Evolutionary conservation across 176 grass and related monocot genomes (phyloP).

Genomic region (Carex littledalei): DNA sequence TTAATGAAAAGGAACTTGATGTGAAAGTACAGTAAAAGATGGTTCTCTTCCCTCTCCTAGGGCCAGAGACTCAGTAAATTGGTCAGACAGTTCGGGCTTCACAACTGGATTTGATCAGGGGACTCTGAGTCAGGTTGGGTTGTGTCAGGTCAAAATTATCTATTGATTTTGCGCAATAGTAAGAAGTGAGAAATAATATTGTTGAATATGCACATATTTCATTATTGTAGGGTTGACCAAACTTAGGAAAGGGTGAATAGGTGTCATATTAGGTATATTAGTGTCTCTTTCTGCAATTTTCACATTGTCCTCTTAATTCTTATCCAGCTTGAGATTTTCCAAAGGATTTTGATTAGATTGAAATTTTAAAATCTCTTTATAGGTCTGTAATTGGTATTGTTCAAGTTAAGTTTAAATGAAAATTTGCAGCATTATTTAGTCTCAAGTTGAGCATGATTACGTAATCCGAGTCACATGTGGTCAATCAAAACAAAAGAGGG

Average conservation of each 20-base stretch:
- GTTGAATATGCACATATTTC: neutral
- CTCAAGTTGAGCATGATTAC: conserved; percentile 6
- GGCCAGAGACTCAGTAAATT: neutral
- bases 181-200: neutral
- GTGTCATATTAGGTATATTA: neutral
- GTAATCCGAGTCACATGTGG: neutral
- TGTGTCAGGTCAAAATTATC: neutral
- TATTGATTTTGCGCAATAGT: neutral
- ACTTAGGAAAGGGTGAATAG: neutral
- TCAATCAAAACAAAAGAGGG: neutral
- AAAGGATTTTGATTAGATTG: neutral
- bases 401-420: neutral
- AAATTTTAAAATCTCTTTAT: neutral
- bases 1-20: neutral
- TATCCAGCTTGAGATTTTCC: neutral
- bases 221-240: neutral
- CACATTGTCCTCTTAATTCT: neutral
- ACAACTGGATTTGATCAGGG: neutral
- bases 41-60: neutral
- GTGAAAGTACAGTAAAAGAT: neutral
- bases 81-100: neutral
- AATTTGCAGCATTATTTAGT: neutral
- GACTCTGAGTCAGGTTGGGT: neutral
- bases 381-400: neutral
- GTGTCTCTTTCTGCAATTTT: neutral